phyloP scores from a whole-genome alignment of 2,329 filamentous ascomycete species.

The Fusarium decemcellulare region DNA sequence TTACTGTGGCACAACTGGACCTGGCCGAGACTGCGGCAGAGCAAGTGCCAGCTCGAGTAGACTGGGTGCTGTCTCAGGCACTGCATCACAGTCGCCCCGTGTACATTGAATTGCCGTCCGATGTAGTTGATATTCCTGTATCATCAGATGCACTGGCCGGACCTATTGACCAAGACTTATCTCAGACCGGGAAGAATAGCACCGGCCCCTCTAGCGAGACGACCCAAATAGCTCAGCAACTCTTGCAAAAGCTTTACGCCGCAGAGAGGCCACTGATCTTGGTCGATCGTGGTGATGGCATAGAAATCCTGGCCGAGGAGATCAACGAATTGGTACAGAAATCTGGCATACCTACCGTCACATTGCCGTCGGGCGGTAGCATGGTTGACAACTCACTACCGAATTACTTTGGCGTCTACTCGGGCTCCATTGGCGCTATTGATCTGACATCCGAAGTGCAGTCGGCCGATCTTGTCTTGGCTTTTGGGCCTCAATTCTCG shows the following conservation, averaged over 20 bases:
- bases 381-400: constrained; percentile 11
- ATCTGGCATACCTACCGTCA: neutral
- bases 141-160: neutral
- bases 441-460: neutral
- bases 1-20: constrained; percentile 20
- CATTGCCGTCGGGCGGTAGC: constrained; percentile 1
- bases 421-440: neutral
- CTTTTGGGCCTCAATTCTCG: constrained; percentile 21
- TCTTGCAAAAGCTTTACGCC: neutral
- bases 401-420: constrained; percentile 22
- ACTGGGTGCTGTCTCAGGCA: neutral
- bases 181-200: too few relatives aligned
- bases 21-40: neutral
- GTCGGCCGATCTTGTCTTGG: constrained; percentile 16
- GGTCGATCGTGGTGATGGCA: neutral
- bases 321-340: neutral
- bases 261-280: neutral
- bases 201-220: neutral
- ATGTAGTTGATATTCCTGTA: neutral
- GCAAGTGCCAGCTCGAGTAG: neutral
- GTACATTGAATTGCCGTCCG: constrained; percentile 22
- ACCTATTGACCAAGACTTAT: neutral
- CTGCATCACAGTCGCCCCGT: constrained; percentile 4
- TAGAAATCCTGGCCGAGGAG: neutral
- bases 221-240: neutral